A percentile compares a stretch with the other conserved stretches of the same genome.
Evolutionary conservation across 2,329 filamentous ascomycete genomes (phyloP).

Genomic region (Alternaria arborescens): DNA sequence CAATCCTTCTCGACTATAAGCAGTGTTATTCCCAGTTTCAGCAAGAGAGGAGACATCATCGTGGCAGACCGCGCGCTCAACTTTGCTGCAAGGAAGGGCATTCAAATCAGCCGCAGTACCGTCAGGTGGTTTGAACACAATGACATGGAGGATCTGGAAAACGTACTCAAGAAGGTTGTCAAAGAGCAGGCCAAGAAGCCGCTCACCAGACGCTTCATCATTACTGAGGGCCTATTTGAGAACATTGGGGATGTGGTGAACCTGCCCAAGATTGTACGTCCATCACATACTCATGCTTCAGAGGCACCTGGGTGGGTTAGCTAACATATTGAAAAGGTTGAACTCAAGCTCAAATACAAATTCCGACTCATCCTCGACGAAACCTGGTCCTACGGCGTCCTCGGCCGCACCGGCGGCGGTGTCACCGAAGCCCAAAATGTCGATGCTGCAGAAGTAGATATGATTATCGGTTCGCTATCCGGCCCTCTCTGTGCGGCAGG

Average conservation of each 20-base stretch:
- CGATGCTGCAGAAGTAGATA: slow-evolving; percentile 90
- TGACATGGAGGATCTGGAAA: slow-evolving; percentile 91
- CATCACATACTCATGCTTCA: not conserved
- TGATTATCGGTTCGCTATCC: slow-evolving; percentile 93
- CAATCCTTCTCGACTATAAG: slow-evolving; percentile 96
- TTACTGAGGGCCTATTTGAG: slow-evolving; percentile 95
- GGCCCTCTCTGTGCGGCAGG: slow-evolving; percentile 91
- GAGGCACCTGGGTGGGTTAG: not conserved
- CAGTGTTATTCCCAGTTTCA: slow-evolving; percentile 96
- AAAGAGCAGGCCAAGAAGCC: slow-evolving; percentile 90
- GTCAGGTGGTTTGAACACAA: slow-evolving; percentile 96
- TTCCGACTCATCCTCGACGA: slow-evolving; percentile 98
- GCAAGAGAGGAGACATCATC: slow-evolving; percentile 96
- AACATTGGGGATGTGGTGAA: slow-evolving; percentile 85
- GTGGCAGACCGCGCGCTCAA: slow-evolving; percentile 94
- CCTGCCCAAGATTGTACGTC: slow-evolving; percentile 80
- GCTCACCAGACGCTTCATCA: slow-evolving; percentile 90
- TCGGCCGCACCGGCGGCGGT: slow-evolving; percentile 89
- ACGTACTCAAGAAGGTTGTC: slow-evolving; percentile 82
- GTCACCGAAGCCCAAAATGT: slow-evolving; percentile 97
- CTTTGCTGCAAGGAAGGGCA: slow-evolving; percentile 90
- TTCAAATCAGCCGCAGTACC: slow-evolving; percentile 90
- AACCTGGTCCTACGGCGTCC: slow-evolving; percentile 94
- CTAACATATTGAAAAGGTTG: slow-evolving; percentile 65
- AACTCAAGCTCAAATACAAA: slow-evolving; percentile 95